A percentile compares a stretch with the other conserved stretches of the same genome.
These are phyloP conservation scores for Akebia trifoliata DNA, from an alignment of 164 flowering plant species.

Conservation along the genomic window DNA sequence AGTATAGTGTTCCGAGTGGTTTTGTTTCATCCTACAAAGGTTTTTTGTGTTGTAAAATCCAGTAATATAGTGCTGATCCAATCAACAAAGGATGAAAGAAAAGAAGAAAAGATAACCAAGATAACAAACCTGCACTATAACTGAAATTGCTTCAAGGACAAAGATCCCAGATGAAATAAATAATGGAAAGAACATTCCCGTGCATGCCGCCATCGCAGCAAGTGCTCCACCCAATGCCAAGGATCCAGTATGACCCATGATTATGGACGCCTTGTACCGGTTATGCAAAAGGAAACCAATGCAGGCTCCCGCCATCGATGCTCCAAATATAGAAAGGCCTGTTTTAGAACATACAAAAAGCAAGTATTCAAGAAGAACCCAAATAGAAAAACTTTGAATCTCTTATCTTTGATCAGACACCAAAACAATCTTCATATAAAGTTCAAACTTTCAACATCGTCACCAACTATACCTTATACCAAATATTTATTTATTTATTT, in stretches of 20 bases:
- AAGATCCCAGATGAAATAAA: conserved; percentile 76
- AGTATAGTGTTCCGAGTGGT: no score
- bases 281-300: conserved; percentile 88
- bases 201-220: conserved; percentile 95
- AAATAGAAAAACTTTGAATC: background rate
- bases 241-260: conserved; percentile 91
- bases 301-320: conserved; percentile 97
- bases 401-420: background rate
- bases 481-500: no score
- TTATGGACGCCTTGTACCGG: conserved; percentile 80
- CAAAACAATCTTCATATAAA: no score
- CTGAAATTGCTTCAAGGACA: conserved; percentile 64
- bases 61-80: no score
- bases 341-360: conserved; percentile 10
- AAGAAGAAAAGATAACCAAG: background rate
- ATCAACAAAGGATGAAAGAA: background rate
- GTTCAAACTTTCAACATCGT: no score
- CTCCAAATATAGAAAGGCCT: conserved; percentile 86
- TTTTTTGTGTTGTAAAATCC: no score
- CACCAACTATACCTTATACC: no score
- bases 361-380: background rate
- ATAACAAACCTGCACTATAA: conserved; percentile 70
- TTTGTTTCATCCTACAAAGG: no score
- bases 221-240: conserved; percentile 86
- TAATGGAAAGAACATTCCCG: conserved; percentile 93